Evolutionary conservation across 768 basidiomycete species (phyloP).

Genomic region (Solioccasus polychromus): DNA sequence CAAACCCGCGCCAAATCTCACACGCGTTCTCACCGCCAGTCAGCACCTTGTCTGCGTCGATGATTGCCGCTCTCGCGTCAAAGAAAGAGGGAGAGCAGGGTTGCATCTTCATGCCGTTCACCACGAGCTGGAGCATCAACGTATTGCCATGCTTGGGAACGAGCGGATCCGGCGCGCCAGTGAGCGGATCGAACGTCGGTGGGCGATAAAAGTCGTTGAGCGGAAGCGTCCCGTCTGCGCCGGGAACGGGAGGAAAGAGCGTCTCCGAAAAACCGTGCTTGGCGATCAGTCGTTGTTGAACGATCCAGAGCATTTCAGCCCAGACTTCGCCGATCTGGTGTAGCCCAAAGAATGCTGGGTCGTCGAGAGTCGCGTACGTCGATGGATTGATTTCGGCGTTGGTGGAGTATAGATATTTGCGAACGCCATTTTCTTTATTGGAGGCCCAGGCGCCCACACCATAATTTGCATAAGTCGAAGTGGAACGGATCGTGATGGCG

Average conservation of each 20-base stretch:
- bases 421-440: conserved; percentile 70
- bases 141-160: conserved; percentile 94
- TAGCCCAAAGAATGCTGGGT: conserved; percentile 91
- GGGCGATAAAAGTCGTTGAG: conserved; percentile 67
- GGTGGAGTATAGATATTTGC: conserved; percentile 87
- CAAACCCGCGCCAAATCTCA: conserved; percentile 81
- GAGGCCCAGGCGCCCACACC: conserved; percentile 97
- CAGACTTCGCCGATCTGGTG: conserved; percentile 93
- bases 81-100: conserved; percentile 90
- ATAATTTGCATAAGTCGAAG: conserved; percentile 67
- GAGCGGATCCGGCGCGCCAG: conserved; percentile 40
- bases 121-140: conserved; percentile 74
- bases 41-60: conserved; percentile 84
- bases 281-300: conserved; percentile 68
- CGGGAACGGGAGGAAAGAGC: conserved; percentile 77
- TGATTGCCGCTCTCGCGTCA: conserved; percentile 84
- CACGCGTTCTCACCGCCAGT: conserved; percentile 95
- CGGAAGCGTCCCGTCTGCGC: conserved; percentile 61
- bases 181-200: conserved; percentile 28
- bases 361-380: conserved; percentile 92
- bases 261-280: conserved; percentile 78
- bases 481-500: conserved; percentile 84
- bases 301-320: conserved; percentile 87
- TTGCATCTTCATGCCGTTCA: conserved; percentile 95
- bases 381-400: conserved; percentile 79